Percentiles rank a stretch among this genome's conserved stretches.
phyloP scores from a whole-genome alignment of 179 eudicot genomes.

The Beta macrorhiza region DNA sequence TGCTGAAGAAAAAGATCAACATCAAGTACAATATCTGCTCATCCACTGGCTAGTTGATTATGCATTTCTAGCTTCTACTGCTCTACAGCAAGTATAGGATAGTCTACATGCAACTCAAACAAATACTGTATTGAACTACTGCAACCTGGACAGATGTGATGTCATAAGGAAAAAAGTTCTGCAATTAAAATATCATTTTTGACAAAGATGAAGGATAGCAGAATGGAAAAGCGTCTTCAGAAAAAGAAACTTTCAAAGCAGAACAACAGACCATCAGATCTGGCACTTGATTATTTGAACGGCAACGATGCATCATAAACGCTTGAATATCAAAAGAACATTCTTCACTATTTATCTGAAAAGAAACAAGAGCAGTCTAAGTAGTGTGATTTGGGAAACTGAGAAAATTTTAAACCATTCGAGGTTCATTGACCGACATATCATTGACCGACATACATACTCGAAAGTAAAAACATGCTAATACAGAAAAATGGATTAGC shows the following conservation, averaged over 20 bases:
- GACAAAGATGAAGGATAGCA: neutral
- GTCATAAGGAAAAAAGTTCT: neutral
- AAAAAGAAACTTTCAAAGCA: neutral
- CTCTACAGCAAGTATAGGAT: neutral
- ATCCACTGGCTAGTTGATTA: too few relatives aligned
- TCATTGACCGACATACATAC: neutral
- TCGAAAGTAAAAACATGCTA: neutral
- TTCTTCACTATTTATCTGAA: constrained; percentile 65
- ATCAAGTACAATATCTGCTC: too few relatives aligned
- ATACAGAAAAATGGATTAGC: neutral
- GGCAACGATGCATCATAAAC: constrained; percentile 76
- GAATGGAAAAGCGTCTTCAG: neutral
- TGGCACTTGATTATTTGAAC: constrained; percentile 68
- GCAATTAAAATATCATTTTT: neutral
- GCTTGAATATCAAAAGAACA: constrained; percentile 79
- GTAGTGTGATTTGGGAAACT: neutral
- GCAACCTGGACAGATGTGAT: neutral
- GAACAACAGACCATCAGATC: constrained; percentile 65
- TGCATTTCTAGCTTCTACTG: neutral
- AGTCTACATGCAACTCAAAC: neutral
- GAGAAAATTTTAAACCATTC: neutral
- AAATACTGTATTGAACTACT: neutral
- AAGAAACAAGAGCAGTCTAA: constrained; percentile 17
- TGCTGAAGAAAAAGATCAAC: too few relatives aligned
- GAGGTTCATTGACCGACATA: constrained; percentile 5